A percentile compares a stretch with the other conserved stretches of the same genome.
These are phyloP conservation scores for Saccharomycopsis sp. DNA, from an alignment of 805 yeast species.

Conservation along the genomic window DNA sequence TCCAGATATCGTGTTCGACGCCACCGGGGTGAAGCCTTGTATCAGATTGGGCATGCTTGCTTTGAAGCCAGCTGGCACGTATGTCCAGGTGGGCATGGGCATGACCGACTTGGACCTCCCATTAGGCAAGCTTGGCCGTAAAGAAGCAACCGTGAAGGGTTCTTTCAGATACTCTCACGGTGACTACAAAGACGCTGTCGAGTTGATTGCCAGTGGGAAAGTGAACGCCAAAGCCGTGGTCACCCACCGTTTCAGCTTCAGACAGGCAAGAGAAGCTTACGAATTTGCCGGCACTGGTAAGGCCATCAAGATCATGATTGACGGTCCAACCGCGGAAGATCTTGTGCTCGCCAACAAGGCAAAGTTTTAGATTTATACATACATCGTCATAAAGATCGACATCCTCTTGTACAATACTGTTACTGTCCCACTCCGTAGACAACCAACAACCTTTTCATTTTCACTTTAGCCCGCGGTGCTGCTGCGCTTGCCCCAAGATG, in stretches of 20 bases:
- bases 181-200: conserved; percentile 67
- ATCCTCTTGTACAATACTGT: too few relatives aligned
- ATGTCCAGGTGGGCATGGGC: conserved; percentile 84
- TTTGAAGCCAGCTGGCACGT: conserved; percentile 59
- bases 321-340: conserved; percentile 45
- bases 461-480: too few relatives aligned
- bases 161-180: conserved; percentile 73
- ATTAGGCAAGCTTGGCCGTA: conserved; percentile 54
- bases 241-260: conserved; percentile 64
- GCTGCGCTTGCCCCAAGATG: too few relatives aligned
- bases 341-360: conserved; percentile 8
- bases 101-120: conserved; percentile 63
- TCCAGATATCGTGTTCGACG: conserved; percentile 67
- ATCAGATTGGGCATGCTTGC: conserved; percentile 57
- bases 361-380: conserved; percentile 1
- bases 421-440: too few relatives aligned
- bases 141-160: conserved; percentile 64
- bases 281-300: conserved; percentile 45
- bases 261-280: conserved; percentile 69
- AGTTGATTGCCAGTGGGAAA: conserved; percentile 51
- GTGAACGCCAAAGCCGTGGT: conserved; percentile 61
- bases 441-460: too few relatives aligned
- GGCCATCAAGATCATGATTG: conserved; percentile 72
- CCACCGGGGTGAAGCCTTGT: conserved; percentile 77
- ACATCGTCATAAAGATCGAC: too few relatives aligned